Percentiles rank a stretch among this genome's conserved stretches.
phyloP scores from a whole-genome alignment of 495 filamentous ascomycete genomes.

The Bathelium albidoporum region DNA sequence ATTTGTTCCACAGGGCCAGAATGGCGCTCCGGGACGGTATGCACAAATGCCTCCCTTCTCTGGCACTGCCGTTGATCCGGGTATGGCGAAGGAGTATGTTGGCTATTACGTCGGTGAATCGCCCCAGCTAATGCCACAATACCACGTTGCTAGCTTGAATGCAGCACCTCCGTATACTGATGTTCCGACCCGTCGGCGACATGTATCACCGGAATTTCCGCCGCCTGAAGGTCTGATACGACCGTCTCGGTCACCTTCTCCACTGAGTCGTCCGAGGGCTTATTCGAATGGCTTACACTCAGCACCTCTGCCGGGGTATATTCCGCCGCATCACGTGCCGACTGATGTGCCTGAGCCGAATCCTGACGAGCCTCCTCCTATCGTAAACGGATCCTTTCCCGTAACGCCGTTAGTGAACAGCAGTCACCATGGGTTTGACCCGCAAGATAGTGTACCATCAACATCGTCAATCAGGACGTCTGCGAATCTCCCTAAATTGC shows the following conservation, averaged over 20 bases:
- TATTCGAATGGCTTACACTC: constrained; percentile 21
- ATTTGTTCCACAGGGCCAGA: constrained; percentile 10
- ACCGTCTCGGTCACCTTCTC: constrained; percentile 31
- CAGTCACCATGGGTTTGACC: neutral
- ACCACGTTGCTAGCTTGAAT: constrained; percentile 35
- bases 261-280: constrained; percentile 26
- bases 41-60: constrained; percentile 9
- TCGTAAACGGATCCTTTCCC: constrained; percentile 37
- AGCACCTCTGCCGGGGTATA: constrained; percentile 10
- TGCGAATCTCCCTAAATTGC: neutral
- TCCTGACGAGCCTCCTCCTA: constrained; percentile 24
- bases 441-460: neutral
- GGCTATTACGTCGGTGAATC: constrained; percentile 51
- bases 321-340: constrained; percentile 10
- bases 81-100: constrained; percentile 48
- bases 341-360: constrained; percentile 1
- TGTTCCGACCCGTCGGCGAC: constrained; percentile 37
- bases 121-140: constrained; percentile 44
- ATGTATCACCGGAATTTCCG: constrained; percentile 36
- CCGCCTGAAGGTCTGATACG: constrained; percentile 26
- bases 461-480: neutral
- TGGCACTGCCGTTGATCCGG: constrained; percentile 34
- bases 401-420: neutral
- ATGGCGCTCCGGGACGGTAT: constrained; percentile 20
- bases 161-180: constrained; percentile 41